These are phyloP conservation scores for Starmera quercuum DNA, from an alignment of 805 yeast species.

Conservation along the genomic window DNA sequence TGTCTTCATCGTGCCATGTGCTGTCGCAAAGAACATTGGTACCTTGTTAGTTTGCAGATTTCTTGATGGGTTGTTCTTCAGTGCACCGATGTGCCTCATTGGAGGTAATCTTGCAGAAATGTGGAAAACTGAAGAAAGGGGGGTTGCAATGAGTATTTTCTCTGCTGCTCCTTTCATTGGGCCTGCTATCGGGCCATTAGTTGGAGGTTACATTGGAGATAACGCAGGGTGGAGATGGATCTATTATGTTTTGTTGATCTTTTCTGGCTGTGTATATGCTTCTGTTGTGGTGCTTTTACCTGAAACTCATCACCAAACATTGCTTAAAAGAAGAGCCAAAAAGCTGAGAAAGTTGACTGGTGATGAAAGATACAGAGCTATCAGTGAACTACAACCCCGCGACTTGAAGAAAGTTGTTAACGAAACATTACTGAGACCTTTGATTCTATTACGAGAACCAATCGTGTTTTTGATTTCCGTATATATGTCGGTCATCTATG, in stretches of 20 bases:
- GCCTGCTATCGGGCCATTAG: constrained; percentile 56
- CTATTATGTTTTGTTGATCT: constrained; percentile 53
- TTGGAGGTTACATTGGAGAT: constrained; percentile 58
- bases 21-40: constrained; percentile 50
- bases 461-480: constrained; percentile 49
- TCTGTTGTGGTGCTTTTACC: constrained; percentile 36
- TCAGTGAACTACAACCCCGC: constrained; percentile 39
- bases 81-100: constrained; percentile 70
- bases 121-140: constrained; percentile 55
- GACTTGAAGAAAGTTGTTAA: constrained; percentile 31
- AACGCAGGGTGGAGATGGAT: constrained; percentile 66
- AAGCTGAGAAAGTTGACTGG: constrained; percentile 43
- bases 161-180: constrained; percentile 70
- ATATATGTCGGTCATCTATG: constrained; percentile 54
- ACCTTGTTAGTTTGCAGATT: constrained; percentile 59
- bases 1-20: constrained; percentile 57
- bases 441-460: constrained; percentile 39
- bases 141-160: constrained; percentile 62
- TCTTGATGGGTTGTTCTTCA: constrained; percentile 60
- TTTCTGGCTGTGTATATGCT: constrained; percentile 39
- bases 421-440: constrained; percentile 45
- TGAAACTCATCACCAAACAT: constrained; percentile 55
- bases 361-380: constrained; percentile 41
- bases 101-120: constrained; percentile 73
- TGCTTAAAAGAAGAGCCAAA: constrained; percentile 49